phyloP scores from a whole-genome alignment of 306 rosid genomes.

The Calophaca sinica region DNA sequence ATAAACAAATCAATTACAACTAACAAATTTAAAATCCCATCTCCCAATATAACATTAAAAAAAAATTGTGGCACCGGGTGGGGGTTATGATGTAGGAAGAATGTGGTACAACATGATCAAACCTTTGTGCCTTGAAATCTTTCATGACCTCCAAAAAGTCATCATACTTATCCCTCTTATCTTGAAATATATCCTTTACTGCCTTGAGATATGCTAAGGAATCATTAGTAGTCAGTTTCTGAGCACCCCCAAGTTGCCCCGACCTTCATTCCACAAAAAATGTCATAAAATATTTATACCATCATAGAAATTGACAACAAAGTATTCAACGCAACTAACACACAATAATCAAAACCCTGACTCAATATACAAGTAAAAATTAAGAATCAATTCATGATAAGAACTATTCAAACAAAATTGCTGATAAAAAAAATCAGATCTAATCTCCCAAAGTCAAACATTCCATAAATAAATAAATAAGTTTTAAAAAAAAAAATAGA shows the following conservation, averaged over 20 bases:
- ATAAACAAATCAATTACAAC: constrained; percentile 45
- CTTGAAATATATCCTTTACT: no score
- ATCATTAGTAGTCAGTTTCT: no score
- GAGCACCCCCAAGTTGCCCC: no score
- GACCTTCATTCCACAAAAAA: no score
- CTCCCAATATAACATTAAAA: no score
- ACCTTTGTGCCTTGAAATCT: no score
- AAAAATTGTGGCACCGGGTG: no score
- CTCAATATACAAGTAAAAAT: constrained; percentile 1
- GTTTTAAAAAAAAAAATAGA: neutral
- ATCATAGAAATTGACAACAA: constrained; percentile 32
- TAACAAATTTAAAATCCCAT: constrained; percentile 2
- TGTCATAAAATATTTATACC: neutral
- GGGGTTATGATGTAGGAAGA: no score
- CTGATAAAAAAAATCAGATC: constrained; percentile 47
- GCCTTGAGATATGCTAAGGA: no score
- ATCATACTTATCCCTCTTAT: no score
- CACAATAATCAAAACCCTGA: constrained; percentile 38
- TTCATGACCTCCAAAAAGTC: no score
- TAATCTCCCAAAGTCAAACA: constrained; percentile 48
- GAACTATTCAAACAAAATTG: constrained; percentile 11
- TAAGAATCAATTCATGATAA: neutral
- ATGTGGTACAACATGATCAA: no score
- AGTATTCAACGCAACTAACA: constrained; percentile 45
- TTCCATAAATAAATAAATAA: neutral